Percentiles rank a stretch among this genome's conserved stretches.
Conservation (phyloP, 176 grass and related monocot genomes). For the Carex littledalei region DNA sequence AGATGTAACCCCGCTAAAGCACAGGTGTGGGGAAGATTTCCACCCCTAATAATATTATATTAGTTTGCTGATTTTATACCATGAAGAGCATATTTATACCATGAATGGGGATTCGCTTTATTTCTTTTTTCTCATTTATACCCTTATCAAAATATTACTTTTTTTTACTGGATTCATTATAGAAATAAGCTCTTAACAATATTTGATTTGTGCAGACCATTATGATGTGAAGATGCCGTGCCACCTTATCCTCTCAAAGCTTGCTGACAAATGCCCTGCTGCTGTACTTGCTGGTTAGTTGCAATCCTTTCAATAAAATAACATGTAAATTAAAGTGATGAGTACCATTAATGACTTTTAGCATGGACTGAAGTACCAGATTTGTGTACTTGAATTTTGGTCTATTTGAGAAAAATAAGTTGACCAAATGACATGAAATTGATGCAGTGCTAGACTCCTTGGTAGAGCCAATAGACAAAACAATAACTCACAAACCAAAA, state of each 20-base stretch:
- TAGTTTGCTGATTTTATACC: neutral
- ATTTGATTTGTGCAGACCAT: slow-evolving; percentile 54
- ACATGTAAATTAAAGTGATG: neutral
- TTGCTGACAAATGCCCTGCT: slow-evolving; percentile 96
- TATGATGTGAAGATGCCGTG: slow-evolving; percentile 99
- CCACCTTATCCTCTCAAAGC: slow-evolving; percentile 96
- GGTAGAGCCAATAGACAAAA: slow-evolving; percentile 89
- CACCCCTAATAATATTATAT: neutral
- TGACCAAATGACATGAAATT: slow-evolving; percentile 13
- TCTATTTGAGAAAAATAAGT: neutral
- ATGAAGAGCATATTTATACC: neutral
- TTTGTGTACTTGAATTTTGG: neutral
- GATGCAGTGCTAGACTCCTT: slow-evolving; percentile 82
- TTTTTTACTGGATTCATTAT: neutral
- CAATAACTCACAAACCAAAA: slow-evolving; percentile 84
- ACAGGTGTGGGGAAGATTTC: neutral
- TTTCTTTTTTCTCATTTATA: neutral
- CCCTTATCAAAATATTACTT: neutral
- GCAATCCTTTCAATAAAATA: slow-evolving; percentile 7
- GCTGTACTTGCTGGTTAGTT: slow-evolving; percentile 84
- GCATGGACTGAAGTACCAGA: neutral
- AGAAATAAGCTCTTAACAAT: neutral
- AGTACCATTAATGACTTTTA: neutral
- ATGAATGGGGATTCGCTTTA: neutral
- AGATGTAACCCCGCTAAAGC: neutral